Percentiles rank a stretch among this genome's conserved stretches.
Conservation (phyloP, 2,329 filamentous ascomycete genomes). For the Capronia coronata region DNA sequence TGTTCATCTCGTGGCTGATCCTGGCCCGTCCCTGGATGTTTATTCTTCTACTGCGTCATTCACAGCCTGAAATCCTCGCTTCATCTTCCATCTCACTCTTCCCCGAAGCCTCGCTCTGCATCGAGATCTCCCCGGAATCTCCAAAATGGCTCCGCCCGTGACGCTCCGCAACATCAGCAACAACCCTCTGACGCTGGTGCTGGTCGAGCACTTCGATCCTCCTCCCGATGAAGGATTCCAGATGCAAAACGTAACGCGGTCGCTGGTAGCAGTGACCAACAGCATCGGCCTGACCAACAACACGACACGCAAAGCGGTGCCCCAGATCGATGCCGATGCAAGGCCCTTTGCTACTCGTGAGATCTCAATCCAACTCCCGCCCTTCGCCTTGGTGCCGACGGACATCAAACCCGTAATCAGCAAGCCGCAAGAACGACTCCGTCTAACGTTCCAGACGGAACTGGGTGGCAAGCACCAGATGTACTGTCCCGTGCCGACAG, state of each 20-base stretch:
- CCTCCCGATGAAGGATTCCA: constrained; percentile 29
- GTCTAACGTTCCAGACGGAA: constrained; percentile 63
- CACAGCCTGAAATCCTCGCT: too few species aligned
- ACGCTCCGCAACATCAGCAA: constrained; percentile 77
- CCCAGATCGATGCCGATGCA: constrained; percentile 48
- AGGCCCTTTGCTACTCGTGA: constrained; percentile 57
- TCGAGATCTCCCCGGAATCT: too few species aligned
- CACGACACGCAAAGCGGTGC: constrained; percentile 38
- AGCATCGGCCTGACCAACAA: constrained; percentile 43
- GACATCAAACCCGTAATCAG: constrained; percentile 56
- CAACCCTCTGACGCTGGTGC: constrained; percentile 63
- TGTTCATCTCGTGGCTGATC: too few species aligned
- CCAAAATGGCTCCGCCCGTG: constrained; percentile 44
- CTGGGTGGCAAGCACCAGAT: constrained; percentile 62
- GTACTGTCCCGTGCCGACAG: constrained; percentile 59
- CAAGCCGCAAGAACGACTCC: constrained; percentile 58
- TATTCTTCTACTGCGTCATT: too few species aligned
- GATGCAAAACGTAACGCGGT: constrained; percentile 33
- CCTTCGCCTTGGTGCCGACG: constrained; percentile 61
- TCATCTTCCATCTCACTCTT: background rate
- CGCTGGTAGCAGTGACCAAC: constrained; percentile 39
- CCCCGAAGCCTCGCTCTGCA: constrained; percentile 1
- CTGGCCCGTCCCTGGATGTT: too few species aligned
- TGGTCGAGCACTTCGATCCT: constrained; percentile 65
- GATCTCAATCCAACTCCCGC: constrained; percentile 56